Evolutionary conservation across 768 basidiomycete species (phyloP).

Genomic region (Mycena haematopus): DNA sequence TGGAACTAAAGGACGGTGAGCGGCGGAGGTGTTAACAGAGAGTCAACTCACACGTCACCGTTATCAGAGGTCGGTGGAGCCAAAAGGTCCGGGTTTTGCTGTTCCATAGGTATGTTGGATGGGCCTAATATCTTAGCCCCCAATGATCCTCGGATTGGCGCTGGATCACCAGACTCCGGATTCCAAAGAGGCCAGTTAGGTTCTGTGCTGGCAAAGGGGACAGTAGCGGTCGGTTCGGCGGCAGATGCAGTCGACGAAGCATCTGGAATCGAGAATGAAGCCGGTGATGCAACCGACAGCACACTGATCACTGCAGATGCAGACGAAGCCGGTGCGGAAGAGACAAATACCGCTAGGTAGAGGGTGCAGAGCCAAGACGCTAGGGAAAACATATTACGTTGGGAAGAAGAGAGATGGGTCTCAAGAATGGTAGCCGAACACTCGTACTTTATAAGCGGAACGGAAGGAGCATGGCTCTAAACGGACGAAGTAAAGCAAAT

Average conservation of each 20-base stretch:
- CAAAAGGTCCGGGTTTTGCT: constrained; percentile 50
- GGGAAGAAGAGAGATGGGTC: background rate
- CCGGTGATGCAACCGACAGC: constrained; percentile 24
- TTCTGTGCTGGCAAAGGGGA: constrained; percentile 49
- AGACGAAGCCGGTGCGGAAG: constrained; percentile 29
- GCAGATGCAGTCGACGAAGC: constrained; percentile 31
- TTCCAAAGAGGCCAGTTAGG: constrained; percentile 53
- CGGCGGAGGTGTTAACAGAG: background rate
- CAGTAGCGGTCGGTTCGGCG: constrained; percentile 47
- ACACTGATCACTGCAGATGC: constrained; percentile 26
- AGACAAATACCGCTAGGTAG: constrained; percentile 36
- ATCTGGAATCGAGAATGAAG: constrained; percentile 11
- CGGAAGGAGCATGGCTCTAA: background rate
- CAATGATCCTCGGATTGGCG: constrained; percentile 46
- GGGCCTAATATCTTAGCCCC: constrained; percentile 53
- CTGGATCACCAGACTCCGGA: constrained; percentile 34
- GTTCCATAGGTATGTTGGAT: constrained; percentile 45
- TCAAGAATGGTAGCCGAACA: background rate
- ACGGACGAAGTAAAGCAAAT: background rate
- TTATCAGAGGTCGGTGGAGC: constrained; percentile 54
- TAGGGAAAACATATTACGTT: constrained; percentile 9
- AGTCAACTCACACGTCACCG: constrained; percentile 46
- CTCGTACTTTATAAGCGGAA: background rate
- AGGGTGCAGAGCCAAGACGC: constrained; percentile 43
- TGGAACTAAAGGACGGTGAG: constrained; percentile 29